These are phyloP conservation scores for Penicillium sp. DNA, from an alignment of 2,329 filamentous ascomycete species.

Conservation along the genomic window DNA sequence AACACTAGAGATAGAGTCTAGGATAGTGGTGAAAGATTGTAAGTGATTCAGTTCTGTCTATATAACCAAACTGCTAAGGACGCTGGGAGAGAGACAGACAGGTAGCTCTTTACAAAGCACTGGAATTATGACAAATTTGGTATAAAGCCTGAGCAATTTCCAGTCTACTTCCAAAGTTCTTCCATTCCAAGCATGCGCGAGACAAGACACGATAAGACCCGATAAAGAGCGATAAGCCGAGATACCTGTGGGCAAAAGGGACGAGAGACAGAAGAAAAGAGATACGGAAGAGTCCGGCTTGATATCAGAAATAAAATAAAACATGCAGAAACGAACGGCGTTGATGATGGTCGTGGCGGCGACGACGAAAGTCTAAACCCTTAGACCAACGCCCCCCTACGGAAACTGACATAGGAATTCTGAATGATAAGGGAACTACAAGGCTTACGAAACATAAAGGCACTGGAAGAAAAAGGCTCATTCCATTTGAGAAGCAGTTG, in stretches of 20 bases:
- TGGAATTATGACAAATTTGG: neutral
- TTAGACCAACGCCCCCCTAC: neutral
- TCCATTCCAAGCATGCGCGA: neutral
- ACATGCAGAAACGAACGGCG: neutral
- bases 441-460: neutral
- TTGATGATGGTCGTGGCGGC: no score
- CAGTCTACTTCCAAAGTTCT: neutral
- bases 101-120: neutral
- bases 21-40: neutral
- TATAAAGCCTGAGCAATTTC: neutral
- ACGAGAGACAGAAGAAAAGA: no score
- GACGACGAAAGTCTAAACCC: neutral
- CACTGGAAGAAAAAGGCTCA: neutral
- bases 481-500: slow-evolving; percentile 6
- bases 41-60: neutral
- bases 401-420: neutral
- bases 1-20: neutral
- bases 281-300: neutral
- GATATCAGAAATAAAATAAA: neutral
- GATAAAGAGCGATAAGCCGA: no score
- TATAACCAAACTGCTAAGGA: neutral
- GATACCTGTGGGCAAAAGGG: no score
- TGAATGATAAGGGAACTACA: neutral
- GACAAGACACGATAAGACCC: neutral
- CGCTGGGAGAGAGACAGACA: neutral